Conservation (phyloP, 2,329 filamentous ascomycete genomes). For the Aspergillus ustus region DNA sequence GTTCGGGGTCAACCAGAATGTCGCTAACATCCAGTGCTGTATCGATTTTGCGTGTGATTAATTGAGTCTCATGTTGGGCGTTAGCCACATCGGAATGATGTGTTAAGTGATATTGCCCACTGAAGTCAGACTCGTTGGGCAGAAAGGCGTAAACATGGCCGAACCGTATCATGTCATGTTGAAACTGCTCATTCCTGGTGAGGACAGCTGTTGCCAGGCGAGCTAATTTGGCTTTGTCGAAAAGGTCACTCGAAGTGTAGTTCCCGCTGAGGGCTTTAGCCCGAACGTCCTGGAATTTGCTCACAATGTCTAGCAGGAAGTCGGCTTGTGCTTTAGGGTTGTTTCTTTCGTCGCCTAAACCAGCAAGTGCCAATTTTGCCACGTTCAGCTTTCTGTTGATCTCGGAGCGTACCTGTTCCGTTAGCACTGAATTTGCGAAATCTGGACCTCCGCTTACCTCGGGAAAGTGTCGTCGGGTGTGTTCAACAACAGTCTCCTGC, state of each 20-base stretch:
- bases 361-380: constrained; percentile 31
- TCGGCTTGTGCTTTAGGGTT: constrained; percentile 36
- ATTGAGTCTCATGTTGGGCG: not conserved
- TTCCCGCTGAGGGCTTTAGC: constrained; percentile 39
- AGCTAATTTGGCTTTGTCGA: constrained; percentile 37
- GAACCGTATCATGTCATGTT: constrained; percentile 25
- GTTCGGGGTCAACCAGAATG: constrained; percentile 22
- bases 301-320: constrained; percentile 45
- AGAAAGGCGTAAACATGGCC: constrained; percentile 25
- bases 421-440: not conserved
- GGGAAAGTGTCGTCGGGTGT: constrained; percentile 54
- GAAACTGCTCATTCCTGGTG: constrained; percentile 30
- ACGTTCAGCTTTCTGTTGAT: constrained; percentile 38
- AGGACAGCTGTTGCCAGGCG: constrained; percentile 41
- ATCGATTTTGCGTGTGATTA: not conserved
- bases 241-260: constrained; percentile 42
- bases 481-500: constrained; percentile 46
- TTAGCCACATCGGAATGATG: no score
- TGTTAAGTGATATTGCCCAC: not conserved
- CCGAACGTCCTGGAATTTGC: constrained; percentile 44
- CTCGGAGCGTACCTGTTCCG: constrained; percentile 36
- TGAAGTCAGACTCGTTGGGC: constrained; percentile 6
- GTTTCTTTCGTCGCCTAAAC: constrained; percentile 41
- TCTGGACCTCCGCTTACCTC: constrained; percentile 32
- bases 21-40: constrained; percentile 22